Conservation (phyloP, 768 basidiomycete genomes). For the Neoboletus brunneissimus region DNA sequence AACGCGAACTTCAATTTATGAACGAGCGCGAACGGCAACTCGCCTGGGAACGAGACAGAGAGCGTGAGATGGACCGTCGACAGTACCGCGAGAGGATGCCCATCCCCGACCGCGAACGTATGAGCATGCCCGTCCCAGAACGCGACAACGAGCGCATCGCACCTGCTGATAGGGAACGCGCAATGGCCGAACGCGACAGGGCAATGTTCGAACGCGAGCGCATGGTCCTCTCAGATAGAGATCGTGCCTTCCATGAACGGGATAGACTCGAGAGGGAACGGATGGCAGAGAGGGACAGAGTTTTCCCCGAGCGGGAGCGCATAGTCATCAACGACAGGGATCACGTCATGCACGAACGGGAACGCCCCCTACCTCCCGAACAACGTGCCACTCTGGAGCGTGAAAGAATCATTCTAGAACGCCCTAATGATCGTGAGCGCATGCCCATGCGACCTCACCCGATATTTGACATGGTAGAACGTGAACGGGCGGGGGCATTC, state of each 20-base stretch:
- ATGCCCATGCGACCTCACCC: conserved; percentile 20
- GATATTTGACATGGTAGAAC: conserved; percentile 23
- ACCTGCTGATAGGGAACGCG: conserved; percentile 23
- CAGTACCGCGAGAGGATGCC: conserved; percentile 28
- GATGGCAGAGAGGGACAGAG: conserved; percentile 22
- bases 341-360: conserved; percentile 24
- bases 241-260: conserved; percentile 23
- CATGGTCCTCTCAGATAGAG: conserved; percentile 16
- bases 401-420: conserved; percentile 22
- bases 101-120: conserved; percentile 21
- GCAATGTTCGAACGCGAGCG: conserved; percentile 24
- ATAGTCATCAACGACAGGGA: conserved; percentile 25
- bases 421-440: conserved; percentile 27
- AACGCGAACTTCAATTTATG: conserved; percentile 23
- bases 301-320: conserved; percentile 23
- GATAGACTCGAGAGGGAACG: conserved; percentile 24
- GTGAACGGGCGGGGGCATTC: conserved; percentile 27
- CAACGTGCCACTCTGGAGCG: conserved; percentile 19
- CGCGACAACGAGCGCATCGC: conserved; percentile 22
- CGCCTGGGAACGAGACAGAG: conserved; percentile 28
- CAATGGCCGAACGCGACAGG: conserved; percentile 22
- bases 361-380: conserved; percentile 18
- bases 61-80: conserved; percentile 27
- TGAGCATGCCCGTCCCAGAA: conserved; percentile 19
- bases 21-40: conserved; percentile 27